Evolutionary conservation across 2,329 filamentous ascomycete species (phyloP).

Genomic region (Microthyrium microscopicum): DNA sequence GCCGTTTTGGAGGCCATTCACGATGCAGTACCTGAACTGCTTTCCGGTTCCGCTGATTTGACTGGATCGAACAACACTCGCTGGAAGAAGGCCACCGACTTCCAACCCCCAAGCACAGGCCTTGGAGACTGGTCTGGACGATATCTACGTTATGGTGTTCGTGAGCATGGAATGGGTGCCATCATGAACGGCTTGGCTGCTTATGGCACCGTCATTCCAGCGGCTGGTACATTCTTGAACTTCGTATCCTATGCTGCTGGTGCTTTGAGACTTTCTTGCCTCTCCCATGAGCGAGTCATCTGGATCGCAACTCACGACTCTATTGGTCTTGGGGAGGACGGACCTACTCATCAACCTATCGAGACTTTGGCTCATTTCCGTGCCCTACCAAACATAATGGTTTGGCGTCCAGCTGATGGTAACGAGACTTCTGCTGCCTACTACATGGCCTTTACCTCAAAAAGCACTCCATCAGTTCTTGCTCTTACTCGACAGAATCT

Average conservation of each 20-base stretch:
- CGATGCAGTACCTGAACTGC: constrained; percentile 66
- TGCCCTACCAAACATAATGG: constrained; percentile 96
- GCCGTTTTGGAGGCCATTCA: constrained; percentile 80
- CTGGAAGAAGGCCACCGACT: constrained; percentile 94
- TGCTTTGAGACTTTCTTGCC: constrained; percentile 80
- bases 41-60: constrained; percentile 93
- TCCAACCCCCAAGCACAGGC: constrained; percentile 75
- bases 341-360: constrained; percentile 96
- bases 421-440: constrained; percentile 98
- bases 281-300: constrained; percentile 81
- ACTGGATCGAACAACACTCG: constrained; percentile 97
- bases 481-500: constrained; percentile 96
- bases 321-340: constrained; percentile 96
- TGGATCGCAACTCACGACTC: constrained; percentile 98
- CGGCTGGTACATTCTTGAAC: constrained; percentile 95
- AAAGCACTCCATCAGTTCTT: constrained; percentile 80
- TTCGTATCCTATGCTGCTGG: constrained; percentile 97
- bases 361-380: constrained; percentile 98
- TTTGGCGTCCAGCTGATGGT: constrained; percentile 95
- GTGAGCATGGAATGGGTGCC: constrained; percentile 82
- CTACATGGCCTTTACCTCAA: constrained; percentile 83
- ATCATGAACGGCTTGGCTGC: constrained; percentile 91
- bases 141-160: constrained; percentile 84
- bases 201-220: constrained; percentile 89
- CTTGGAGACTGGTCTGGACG: constrained; percentile 84